Evolutionary conservation across 805 yeast species (phyloP), one percentile per base, ranked within the genome.

Genomic region (Candida maesae): DNA sequence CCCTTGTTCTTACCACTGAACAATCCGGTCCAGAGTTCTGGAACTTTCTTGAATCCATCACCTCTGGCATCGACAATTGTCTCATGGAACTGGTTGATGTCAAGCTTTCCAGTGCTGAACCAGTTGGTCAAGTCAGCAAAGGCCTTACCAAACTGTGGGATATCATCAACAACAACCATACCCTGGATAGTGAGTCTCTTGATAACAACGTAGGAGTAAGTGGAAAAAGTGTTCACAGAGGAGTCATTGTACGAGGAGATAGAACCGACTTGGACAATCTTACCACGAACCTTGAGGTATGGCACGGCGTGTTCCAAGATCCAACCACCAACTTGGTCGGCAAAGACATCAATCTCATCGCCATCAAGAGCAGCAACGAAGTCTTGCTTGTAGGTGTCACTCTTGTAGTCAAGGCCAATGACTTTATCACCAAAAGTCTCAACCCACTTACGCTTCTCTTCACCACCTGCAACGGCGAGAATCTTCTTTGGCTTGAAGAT

Each of bases 291-390:
- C 47, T 66, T 73, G 42, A 64, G 32, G 36, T 53, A 41, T 11
- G 44, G 41, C 42, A 69, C 53, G 39, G 73, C 71, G 19, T 64
- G 58, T 49, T 73, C 76, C 52, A 80, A 65, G 16, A 74, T 67
- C 38, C 69, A 66, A 29, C 87, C 87, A 36, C 86, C 87, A 27
- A 81, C 86, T 48, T 75, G 74, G 55, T 81, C 88, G 46, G 67
- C 76, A 58, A 71, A 79, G 31, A 70, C 65, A 50, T 78, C 79
- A 26, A 73, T 71, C 38, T 66, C 68, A 41, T 74, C 70, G 9
- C 63, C 71, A 26, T 74, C 78, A 27, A 74, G 63, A 1, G 71
- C 71, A 20, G 61, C 63, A 3, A 51, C 47, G 27, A 70, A 61
- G 34, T 68, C 61, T 27, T 59, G 53, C 15, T 53, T 50, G 47